These are phyloP conservation scores for Lomentospora prolificans DNA, from an alignment of 2,329 filamentous ascomycete species.

Conservation along the genomic window DNA sequence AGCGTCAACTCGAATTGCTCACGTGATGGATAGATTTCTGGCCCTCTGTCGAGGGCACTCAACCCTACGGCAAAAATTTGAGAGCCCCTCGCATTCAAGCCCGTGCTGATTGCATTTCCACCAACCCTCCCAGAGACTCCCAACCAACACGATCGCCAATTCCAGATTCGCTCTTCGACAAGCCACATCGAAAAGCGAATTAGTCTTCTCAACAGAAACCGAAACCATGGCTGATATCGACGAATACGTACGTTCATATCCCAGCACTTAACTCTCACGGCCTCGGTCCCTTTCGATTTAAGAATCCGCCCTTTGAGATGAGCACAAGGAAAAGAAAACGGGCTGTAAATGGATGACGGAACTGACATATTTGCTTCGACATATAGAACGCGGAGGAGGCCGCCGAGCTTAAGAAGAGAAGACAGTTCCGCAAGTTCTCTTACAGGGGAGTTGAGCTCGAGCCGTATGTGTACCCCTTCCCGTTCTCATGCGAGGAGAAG, in stretches of 20 bases:
- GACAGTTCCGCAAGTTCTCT: constrained; percentile 99
- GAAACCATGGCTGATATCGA: constrained; percentile 66
- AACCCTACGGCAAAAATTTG: constrained; percentile 29
- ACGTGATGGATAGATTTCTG: background rate
- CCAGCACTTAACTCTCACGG: background rate
- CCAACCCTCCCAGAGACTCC: constrained; percentile 20
- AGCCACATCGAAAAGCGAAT: constrained; percentile 33
- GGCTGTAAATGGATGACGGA: constrained; percentile 10
- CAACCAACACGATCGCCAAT: constrained; percentile 11
- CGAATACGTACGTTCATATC: constrained; percentile 64
- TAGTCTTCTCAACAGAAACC: constrained; percentile 26
- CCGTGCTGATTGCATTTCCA: constrained; percentile 13
- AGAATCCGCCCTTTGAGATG: background rate
- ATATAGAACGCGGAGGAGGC: constrained; percentile 89
- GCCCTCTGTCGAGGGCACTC: constrained; percentile 24
- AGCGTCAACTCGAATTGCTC: too few species aligned
- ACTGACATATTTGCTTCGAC: constrained; percentile 19
- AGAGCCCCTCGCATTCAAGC: constrained; percentile 18
- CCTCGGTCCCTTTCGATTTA: background rate
- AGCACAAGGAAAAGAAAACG: background rate
- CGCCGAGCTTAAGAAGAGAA: constrained; percentile 99
- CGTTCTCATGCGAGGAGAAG: background rate
- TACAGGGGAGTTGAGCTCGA: constrained; percentile 99
- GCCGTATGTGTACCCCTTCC: constrained; percentile 59
- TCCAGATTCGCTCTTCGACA: constrained; percentile 31